Percentiles rank a stretch among this genome's conserved stretches.
Evolutionary conservation across 1,139 yeast genomes (phyloP).

Genomic region (Wickerhamomyces sp.): DNA sequence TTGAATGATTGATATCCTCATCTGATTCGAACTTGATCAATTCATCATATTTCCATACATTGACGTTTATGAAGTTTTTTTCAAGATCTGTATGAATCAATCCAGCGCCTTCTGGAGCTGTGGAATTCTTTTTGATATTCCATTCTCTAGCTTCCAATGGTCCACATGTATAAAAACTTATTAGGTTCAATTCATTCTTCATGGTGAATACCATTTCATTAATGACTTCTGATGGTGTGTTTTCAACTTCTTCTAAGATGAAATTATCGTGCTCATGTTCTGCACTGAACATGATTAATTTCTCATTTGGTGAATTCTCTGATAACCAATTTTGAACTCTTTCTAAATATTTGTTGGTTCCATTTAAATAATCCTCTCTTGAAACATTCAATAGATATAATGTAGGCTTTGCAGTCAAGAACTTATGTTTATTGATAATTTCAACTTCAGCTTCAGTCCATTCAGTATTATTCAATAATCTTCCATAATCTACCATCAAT

Average conservation of each 20-base stretch:
- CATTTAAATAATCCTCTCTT: constrained; percentile 45
- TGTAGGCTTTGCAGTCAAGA: constrained; percentile 69
- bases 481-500: constrained; percentile 52
- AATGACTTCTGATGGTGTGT: constrained; percentile 22
- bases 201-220: constrained; percentile 47
- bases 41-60: constrained; percentile 54
- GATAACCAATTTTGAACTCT: constrained; percentile 48
- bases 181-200: constrained; percentile 64
- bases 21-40: constrained; percentile 25
- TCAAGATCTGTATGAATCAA: constrained; percentile 86
- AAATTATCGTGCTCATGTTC: constrained; percentile 45
- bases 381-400: constrained; percentile 57
- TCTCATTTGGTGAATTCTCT: constrained; percentile 49
- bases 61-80: constrained; percentile 79
- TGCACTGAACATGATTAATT: constrained; percentile 55
- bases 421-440: constrained; percentile 51
- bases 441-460: constrained; percentile 58
- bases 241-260: constrained; percentile 16
- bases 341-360: constrained; percentile 40
- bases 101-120: constrained; percentile 92
- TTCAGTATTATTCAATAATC: constrained; percentile 33
- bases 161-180: constrained; percentile 91
- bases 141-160: constrained; percentile 88
- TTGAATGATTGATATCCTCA: constrained; percentile 9
- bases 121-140: constrained; percentile 75